Evolutionary conservation across 257 asterid species (phyloP).

Genomic region (Solanum commersonii): DNA sequence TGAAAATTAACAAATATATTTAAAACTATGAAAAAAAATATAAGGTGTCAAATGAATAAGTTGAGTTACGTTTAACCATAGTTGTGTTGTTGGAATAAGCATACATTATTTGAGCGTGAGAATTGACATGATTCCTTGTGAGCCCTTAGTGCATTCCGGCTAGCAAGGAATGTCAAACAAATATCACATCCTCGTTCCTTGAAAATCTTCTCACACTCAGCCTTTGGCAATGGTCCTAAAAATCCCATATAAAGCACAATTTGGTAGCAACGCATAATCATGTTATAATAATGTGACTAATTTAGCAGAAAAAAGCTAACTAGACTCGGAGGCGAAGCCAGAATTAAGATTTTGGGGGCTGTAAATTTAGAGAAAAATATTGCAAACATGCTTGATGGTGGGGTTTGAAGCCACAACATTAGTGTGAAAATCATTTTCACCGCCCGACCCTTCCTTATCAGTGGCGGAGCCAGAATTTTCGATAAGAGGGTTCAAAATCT

Average conservation of each 20-base stretch:
- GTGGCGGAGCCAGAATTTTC: too few species aligned
- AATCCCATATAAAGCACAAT: not conserved
- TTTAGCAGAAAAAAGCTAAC: not conserved
- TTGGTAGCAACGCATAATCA: not conserved
- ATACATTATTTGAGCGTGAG: slow-evolving; percentile 35
- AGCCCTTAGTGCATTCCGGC: slow-evolving; percentile 40
- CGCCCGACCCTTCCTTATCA: too few species aligned
- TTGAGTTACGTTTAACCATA: not conserved
- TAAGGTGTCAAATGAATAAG: not conserved
- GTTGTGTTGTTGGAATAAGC: not conserved
- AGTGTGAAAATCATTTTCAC: not conserved
- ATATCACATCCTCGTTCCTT: slow-evolving; percentile 79
- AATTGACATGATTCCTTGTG: slow-evolving; percentile 62
- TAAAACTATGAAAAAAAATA: not conserved
- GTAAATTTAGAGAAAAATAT: not conserved
- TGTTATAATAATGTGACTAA: not conserved
- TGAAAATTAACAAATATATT: not conserved
- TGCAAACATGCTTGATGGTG: not conserved
- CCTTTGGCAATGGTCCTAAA: slow-evolving; percentile 85
- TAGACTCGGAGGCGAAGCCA: not conserved
- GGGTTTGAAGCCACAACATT: not conserved
- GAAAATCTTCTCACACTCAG: slow-evolving; percentile 80
- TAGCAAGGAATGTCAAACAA: slow-evolving; percentile 41
- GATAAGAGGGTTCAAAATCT: too few species aligned
- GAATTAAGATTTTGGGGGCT: not conserved